phyloP scores from a whole-genome alignment of 148 eudicot species.

The Camellia sinensis region DNA sequence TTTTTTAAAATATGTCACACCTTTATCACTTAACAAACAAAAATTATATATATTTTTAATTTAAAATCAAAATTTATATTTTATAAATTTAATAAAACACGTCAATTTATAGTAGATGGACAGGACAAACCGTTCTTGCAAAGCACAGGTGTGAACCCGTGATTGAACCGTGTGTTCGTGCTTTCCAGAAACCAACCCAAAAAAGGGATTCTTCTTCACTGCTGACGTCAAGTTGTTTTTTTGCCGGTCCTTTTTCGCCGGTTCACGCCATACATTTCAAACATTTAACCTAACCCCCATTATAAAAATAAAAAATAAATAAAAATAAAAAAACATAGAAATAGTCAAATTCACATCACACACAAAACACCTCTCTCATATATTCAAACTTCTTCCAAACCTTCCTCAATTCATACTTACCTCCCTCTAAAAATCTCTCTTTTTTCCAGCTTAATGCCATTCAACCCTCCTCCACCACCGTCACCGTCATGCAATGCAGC shows the following conservation, averaged over 20 bases:
- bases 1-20: no score
- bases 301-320: conserved; percentile 30
- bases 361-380: neutral
- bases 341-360: neutral
- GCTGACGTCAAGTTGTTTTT: neutral
- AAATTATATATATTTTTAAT: no score
- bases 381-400: neutral
- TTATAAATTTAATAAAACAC: no score
- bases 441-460: conserved; percentile 12
- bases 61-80: no score
- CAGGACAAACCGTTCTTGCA: no score
- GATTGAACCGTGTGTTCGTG: no score
- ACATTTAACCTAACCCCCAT: conserved; percentile 42
- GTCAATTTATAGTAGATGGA: no score
- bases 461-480: conserved; percentile 6
- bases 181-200: no score
- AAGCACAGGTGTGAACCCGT: no score
- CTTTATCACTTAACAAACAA: no score
- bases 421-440: neutral
- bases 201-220: neutral
- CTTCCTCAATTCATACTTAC: neutral
- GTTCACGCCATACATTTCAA: conserved; percentile 35
- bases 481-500: conserved; percentile 31
- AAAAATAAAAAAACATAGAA: conserved; percentile 8
- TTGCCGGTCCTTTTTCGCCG: conserved; percentile 21